phyloP scores from a whole-genome alignment of 345 rosid species.

The Brassica nigra region DNA sequence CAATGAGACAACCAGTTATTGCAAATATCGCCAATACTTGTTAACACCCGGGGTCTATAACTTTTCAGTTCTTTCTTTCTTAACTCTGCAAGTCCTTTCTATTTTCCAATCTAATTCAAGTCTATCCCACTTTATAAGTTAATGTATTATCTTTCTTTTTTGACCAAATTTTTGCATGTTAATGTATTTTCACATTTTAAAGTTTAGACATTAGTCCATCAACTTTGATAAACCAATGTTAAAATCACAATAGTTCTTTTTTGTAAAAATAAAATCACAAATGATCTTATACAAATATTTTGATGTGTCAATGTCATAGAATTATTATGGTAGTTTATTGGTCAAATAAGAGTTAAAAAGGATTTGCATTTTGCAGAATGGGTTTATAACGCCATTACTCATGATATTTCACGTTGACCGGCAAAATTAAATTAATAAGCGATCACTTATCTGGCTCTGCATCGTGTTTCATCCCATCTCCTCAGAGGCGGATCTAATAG shows the following conservation, averaged over 20 bases:
- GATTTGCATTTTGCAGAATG: background rate
- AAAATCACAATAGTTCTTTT: background rate
- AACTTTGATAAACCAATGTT: conserved; percentile 4
- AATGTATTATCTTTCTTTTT: background rate
- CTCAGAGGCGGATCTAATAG: background rate
- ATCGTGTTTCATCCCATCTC: conserved; percentile 36
- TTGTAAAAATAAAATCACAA: background rate
- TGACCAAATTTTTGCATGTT: too few species aligned
- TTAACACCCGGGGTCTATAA: background rate
- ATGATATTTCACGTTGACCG: conserved; percentile 30
- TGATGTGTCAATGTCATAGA: background rate
- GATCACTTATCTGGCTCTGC: conserved; percentile 25
- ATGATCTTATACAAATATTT: background rate
- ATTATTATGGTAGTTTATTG: background rate
- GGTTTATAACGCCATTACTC: background rate
- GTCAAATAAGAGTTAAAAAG: background rate
- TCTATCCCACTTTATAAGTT: background rate
- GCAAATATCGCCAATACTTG: background rate
- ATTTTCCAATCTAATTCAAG: background rate
- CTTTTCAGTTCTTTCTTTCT: background rate
- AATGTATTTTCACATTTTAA: background rate
- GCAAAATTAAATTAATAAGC: background rate
- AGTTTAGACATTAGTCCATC: background rate
- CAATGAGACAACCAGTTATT: conserved; percentile 19
- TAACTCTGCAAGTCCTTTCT: background rate